Percentiles rank a stretch among this genome's conserved stretches.
Conservation (phyloP, 257 asterid species). For the Avicennia marina region DNA sequence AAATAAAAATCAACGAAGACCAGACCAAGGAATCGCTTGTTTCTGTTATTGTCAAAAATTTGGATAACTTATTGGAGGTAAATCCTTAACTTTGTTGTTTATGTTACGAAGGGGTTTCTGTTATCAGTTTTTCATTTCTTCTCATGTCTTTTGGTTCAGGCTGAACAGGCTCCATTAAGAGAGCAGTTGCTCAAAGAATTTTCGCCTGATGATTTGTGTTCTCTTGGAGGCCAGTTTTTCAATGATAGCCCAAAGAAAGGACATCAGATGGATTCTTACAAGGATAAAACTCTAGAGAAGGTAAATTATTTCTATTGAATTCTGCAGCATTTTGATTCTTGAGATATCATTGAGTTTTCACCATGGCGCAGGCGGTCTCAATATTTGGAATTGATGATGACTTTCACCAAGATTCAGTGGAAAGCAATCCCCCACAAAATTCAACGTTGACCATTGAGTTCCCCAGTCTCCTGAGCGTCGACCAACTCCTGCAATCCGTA, state of each 20-base stretch:
- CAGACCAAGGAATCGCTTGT: constrained; percentile 69
- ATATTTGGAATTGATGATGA: constrained; percentile 40
- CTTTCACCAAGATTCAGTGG: constrained; percentile 40
- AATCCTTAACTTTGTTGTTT: constrained; percentile 2
- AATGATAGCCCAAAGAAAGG: constrained; percentile 23
- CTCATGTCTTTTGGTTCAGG: constrained; percentile 31
- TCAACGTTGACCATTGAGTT: constrained; percentile 40
- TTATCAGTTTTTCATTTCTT: background rate
- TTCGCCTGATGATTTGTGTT: constrained; percentile 56
- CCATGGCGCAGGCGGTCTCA: constrained; percentile 45
- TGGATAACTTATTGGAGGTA: constrained; percentile 54
- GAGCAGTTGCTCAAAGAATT: constrained; percentile 72
- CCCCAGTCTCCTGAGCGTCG: constrained; percentile 71
- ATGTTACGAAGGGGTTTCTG: background rate
- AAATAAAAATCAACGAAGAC: constrained; percentile 46
- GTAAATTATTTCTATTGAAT: constrained; percentile 14
- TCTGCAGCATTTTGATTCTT: background rate
- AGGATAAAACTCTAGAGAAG: constrained; percentile 34
- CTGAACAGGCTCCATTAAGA: constrained; percentile 41
- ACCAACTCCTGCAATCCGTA: constrained; percentile 94
- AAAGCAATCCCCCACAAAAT: constrained; percentile 26
- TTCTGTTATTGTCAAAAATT: constrained; percentile 49
- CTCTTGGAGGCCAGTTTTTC: constrained; percentile 42
- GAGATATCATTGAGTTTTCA: no score
- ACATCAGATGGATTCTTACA: constrained; percentile 27